Conservation (phyloP, 345 rosid species). For the Eucalyptus albens region DNA sequence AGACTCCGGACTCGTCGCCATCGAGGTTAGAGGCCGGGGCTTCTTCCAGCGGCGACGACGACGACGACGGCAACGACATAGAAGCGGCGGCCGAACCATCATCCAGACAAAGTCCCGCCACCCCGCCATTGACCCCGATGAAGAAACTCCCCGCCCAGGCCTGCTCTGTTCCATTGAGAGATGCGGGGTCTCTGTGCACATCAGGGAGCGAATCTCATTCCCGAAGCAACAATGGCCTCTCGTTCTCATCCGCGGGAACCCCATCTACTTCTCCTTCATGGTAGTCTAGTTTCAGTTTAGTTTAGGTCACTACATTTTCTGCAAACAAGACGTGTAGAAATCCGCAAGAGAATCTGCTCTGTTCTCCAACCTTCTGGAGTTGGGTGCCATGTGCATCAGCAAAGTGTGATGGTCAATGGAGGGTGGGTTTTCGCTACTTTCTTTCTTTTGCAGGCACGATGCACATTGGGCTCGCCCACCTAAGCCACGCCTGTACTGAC, state of each 20-base stretch:
- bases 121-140: slow-evolving; percentile 82
- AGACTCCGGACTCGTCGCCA: slow-evolving; percentile 79
- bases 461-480: neutral
- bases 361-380: neutral
- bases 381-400: neutral
- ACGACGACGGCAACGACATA: slow-evolving; percentile 1
- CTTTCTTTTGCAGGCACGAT: neutral
- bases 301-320: neutral
- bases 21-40: slow-evolving; percentile 37
- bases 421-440: neutral
- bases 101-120: neutral
- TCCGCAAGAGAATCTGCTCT: neutral
- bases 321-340: neutral
- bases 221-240: slow-evolving; percentile 27
- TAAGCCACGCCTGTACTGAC: slow-evolving; percentile 7
- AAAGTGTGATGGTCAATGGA: neutral
- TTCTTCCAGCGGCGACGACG: slow-evolving; percentile 39
- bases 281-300: slow-evolving; percentile 8
- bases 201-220: slow-evolving; percentile 39
- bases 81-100: neutral
- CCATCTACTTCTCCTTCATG: slow-evolving; percentile 84
- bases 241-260: slow-evolving; percentile 60
- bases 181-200: slow-evolving; percentile 33
- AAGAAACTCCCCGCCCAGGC: slow-evolving; percentile 73
- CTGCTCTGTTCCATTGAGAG: slow-evolving; percentile 58